Percentiles rank a stretch among this genome's conserved stretches.
Evolutionary conservation across 306 rosid genomes (phyloP).

Genomic region (Quercus dentata): DNA sequence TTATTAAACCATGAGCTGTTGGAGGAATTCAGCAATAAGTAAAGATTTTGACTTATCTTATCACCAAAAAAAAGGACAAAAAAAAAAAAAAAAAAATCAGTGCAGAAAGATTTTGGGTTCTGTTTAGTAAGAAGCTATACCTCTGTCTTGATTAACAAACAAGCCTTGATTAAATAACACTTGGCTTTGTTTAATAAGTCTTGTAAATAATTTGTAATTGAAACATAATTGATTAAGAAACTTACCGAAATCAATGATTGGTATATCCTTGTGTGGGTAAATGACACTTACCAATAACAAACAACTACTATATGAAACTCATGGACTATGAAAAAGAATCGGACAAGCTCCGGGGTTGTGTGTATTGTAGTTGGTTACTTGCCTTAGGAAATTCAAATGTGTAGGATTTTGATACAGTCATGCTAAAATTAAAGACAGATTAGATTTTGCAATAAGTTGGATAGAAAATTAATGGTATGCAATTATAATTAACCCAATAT

Average conservation of each 20-base stretch:
- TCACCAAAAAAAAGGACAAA: too few relatives aligned
- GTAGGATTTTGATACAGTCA: not conserved
- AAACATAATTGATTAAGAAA: not conserved
- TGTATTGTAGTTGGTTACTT: not conserved
- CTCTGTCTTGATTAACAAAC: not conserved
- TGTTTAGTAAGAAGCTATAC: not conserved
- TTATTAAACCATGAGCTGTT: not conserved
- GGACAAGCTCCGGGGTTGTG: not conserved
- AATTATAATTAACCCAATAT: not conserved
- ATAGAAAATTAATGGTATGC: not conserved
- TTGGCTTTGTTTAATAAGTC: not conserved
- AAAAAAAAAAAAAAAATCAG: too few relatives aligned
- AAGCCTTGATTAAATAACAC: not conserved
- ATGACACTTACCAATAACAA: not conserved
- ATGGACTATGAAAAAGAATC: not conserved
- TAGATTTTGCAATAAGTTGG: not conserved
- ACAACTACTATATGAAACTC: not conserved
- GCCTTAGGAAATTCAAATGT: not conserved
- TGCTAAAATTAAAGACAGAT: not conserved
- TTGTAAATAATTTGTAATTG: not conserved
- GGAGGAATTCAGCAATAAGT: not conserved
- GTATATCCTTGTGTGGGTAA: not conserved
- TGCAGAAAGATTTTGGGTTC: not conserved
- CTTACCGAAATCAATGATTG: not conserved
- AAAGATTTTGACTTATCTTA: not conserved